Conservation (phyloP, 2,329 filamentous ascomycete genomes). For the Diaporthe helianthi region DNA sequence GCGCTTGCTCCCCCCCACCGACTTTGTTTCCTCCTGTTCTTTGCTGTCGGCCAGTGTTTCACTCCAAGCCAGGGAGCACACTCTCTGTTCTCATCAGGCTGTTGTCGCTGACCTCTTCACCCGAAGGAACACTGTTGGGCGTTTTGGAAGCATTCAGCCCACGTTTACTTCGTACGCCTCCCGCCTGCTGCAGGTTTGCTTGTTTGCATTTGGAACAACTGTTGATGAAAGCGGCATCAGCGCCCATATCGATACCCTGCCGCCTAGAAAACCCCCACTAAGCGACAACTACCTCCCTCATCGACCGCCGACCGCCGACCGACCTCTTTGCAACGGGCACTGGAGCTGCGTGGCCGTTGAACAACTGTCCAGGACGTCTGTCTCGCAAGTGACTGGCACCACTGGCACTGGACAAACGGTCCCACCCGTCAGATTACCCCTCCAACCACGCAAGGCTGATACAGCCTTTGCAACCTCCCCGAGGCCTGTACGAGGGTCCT, state of each 20-base stretch:
- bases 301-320: neutral
- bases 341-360: neutral
- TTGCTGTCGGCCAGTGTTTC: conserved; percentile 18
- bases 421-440: conserved; percentile 11
- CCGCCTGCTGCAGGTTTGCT: neutral
- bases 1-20: conserved; percentile 3
- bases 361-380: neutral
- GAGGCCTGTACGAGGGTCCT: neutral
- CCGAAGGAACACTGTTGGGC: neutral
- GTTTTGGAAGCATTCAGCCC: neutral
- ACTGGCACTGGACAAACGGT: conserved; percentile 1
- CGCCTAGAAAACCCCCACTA: conserved; percentile 19
- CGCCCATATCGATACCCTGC: conserved; percentile 22
- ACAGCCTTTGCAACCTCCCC: conserved; percentile 19
- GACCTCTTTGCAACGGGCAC: neutral
- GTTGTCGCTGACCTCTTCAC: neutral
- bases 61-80: neutral
- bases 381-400: conserved; percentile 3
- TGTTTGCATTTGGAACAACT: neutral
- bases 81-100: neutral
- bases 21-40: conserved; percentile 23
- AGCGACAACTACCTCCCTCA: conserved; percentile 11
- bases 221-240: conserved; percentile 22
- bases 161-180: conserved; percentile 11
- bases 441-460: conserved; percentile 19